Base-by-base conservation (phyloP, 257 asterid species). In the Dorcoceras hygrometricum region DNA sequence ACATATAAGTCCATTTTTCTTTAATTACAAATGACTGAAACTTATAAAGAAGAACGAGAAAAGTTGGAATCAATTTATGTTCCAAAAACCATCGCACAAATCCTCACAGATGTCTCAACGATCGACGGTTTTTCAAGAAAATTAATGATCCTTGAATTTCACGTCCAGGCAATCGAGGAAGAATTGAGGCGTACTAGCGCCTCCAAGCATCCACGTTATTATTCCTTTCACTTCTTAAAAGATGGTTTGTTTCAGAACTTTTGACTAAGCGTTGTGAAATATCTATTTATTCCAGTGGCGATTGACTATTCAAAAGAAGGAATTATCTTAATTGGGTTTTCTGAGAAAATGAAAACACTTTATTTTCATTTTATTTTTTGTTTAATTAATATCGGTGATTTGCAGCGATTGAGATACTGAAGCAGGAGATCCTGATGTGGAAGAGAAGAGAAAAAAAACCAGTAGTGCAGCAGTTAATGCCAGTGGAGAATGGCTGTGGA, bases 121-220 rank as follows among this genome's bases (percentile, higher is more conserved):
- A 75, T 70, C 39, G 71, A 66, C 16, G 73, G 76, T 62, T 23
- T 65, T 22, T 71, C 79, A n/a, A 34, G 63, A 57, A 72, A 73
- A 34, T 26, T 78, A 25, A 54, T 65, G n/a, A 70, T 63, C 50
- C 63, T 81, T 4, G 59, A 70, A 20, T 67, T 66, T 2, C 66
- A 65, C 57, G 64, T 72, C 55, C n/a, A 27, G 25, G 16, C 62
- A n/a, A 39, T 81, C 57, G 76, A 81, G 65, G 63, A 81, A 58
- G 86, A 81, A 70, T 54, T 78, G 63, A 67, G 28, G 43, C 75
- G 76, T 61, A 71, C 70, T 2, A 63, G 58, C 34, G 76, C 65
- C 34, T 75, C 74, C 65, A 63, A 67, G 56, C 81, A 76, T 29
- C 81, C 75, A 46, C 57, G 78, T 22, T 83, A 82, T 7, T 46